Evolutionary conservation across 352 stramenopile species (phyloP).

Genomic region (Phytophthora ramorum): DNA sequence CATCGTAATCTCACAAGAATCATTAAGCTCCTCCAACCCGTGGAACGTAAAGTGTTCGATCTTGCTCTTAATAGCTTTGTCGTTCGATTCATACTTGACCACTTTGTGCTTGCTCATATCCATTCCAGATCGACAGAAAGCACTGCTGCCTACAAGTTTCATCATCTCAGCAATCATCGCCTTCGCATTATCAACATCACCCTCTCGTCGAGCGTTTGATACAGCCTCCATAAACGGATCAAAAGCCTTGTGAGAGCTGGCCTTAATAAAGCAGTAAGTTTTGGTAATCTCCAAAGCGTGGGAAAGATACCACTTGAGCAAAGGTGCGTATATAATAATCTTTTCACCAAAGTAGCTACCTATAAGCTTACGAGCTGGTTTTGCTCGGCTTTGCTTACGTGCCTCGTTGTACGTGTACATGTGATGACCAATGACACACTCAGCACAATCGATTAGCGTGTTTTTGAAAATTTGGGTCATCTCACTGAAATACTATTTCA

Average conservation of each 20-base stretch:
- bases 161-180: conserved; percentile 13
- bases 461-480: conserved; percentile 39
- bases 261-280: conserved; percentile 26
- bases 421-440: conserved; percentile 33
- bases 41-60: conserved; percentile 11
- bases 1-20: conserved; percentile 11
- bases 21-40: conserved; percentile 9
- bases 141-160: not conserved
- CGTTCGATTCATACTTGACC: conserved; percentile 4
- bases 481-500: conserved; percentile 25
- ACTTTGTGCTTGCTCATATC: conserved; percentile 8
- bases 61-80: conserved; percentile 6
- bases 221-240: conserved; percentile 26
- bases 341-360: conserved; percentile 41
- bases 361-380: conserved; percentile 33
- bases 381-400: conserved; percentile 8
- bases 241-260: conserved; percentile 8
- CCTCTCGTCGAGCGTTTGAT: conserved; percentile 31
- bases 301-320: conserved; percentile 47
- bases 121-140: conserved; percentile 5
- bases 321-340: conserved; percentile 42
- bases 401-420: conserved; percentile 37
- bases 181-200: conserved; percentile 33
- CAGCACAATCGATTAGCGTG: not conserved
- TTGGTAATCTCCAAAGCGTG: conserved; percentile 39